Conservation (phyloP, 306 rosid species). For the Cicer bijugum region DNA sequence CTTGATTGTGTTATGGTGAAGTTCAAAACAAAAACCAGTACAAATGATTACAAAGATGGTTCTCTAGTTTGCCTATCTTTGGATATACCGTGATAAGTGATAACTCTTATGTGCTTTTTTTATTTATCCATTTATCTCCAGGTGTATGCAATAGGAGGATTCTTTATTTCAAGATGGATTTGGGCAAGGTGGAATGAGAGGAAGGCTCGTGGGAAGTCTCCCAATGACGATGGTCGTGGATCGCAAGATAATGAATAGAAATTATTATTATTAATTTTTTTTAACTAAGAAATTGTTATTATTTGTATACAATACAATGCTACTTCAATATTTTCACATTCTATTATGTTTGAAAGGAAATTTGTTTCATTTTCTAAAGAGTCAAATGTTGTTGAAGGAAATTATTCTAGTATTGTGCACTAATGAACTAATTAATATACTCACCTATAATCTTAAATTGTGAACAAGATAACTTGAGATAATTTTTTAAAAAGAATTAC, state of each 20-base stretch:
- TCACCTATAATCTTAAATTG: neutral
- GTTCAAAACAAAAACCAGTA: neutral
- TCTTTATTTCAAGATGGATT: slow-evolving; percentile 69
- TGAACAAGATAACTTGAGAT: neutral
- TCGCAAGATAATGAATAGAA: slow-evolving; percentile 47
- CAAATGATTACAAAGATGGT: neutral
- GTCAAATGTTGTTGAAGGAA: slow-evolving; percentile 3
- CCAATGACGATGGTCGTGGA: slow-evolving; percentile 48
- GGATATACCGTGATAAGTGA: neutral
- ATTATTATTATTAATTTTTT: neutral
- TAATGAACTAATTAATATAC: neutral
- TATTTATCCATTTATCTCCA: slow-evolving; percentile 37
- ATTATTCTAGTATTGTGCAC: neutral
- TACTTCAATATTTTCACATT: slow-evolving; percentile 13
- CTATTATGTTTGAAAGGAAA: slow-evolving; percentile 22
- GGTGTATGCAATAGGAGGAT: slow-evolving; percentile 80
- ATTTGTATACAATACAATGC: slow-evolving; percentile 29
- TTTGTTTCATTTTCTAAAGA: slow-evolving; percentile 34
- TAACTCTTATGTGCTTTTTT: neutral
- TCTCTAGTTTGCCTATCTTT: neutral
- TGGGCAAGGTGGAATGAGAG: slow-evolving; percentile 94
- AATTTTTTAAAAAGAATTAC: neutral
- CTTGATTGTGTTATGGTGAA: neutral
- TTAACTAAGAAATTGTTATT: slow-evolving; percentile 25
- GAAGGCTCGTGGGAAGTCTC: slow-evolving; percentile 53